Base-by-base conservation (phyloP, 495 filamentous ascomycete species). In the Tuber melanosporum region DNA sequence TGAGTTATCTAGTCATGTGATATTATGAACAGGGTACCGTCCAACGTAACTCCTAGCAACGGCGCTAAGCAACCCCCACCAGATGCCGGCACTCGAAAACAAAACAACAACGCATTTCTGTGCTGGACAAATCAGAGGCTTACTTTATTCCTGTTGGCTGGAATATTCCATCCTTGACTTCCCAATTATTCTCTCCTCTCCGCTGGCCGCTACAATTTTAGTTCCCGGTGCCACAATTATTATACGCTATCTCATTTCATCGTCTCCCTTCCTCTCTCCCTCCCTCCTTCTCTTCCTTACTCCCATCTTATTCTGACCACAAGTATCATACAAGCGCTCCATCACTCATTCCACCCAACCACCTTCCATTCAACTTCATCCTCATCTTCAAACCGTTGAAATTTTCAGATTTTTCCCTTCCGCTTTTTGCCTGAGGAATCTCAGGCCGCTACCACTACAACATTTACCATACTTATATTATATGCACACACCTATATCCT, bases 81-180 rank as follows among this genome's bases (percentile, higher is more conserved):
- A 36, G 26, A 36, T 66, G 26, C 15, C 32, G 26, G 57, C 57
- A 66, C 26, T 66, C 26, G 19, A 72, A 76, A 76, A 79, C 73
- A 80, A 80, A 74, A 74, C 77, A 57, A 57, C 49, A 80, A 73
- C 71, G 75, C 77, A 79, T 46, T 70, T 41, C 77, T 80, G 78
- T 41, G 78, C 74, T 80, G 78, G 78, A 80, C 78, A 74, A 80
- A 80, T 72, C 77, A 80, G 73, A 77, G 73, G 46, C 74, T 74
- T 49, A 26, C 71, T 45, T 74, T 46, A 20, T 36, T 66, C 57
- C 14, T 66, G 32, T 66, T 66, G 57, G 57, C 57, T 66, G 26
- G 57, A 66, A 36, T 66, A 66, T 66, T 66, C 57, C 57, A 66
- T 19, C 57, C 57, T 32, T 36, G 57, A 66, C 57, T 66, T 66